These are phyloP conservation scores for Mucuna pruriens DNA, from an alignment of 306 rosid genomes.

Conservation along the genomic window DNA sequence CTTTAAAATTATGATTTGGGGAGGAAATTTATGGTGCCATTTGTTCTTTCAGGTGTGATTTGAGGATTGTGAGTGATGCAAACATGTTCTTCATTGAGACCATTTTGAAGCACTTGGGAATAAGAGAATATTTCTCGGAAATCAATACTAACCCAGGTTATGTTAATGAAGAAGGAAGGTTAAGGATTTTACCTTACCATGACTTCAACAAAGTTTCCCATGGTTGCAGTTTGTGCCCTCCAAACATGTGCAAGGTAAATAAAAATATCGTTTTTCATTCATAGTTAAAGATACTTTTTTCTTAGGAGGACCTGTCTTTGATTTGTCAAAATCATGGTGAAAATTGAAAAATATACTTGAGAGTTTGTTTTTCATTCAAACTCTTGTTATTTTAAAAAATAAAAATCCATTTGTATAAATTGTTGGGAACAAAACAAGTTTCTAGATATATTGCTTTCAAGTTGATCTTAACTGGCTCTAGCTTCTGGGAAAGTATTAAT, in stretches of 20 bases:
- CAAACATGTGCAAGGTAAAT: slow-evolving; percentile 90
- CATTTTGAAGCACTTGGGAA: slow-evolving; percentile 67
- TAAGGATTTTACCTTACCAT: slow-evolving; percentile 62
- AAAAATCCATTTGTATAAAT: neutral
- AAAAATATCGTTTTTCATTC: neutral
- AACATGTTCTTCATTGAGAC: slow-evolving; percentile 74
- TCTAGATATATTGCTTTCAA: neutral
- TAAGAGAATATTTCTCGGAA: slow-evolving; percentile 68
- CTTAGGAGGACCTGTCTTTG: neutral
- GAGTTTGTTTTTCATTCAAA: neutral
- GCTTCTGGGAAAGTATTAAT: neutral
- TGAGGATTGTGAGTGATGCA: slow-evolving; percentile 86
- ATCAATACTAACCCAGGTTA: slow-evolving; percentile 75
- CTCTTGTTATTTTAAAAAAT: neutral
- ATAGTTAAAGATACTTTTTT: neutral
- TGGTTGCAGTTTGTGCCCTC: slow-evolving; percentile 73
- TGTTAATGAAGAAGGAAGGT: slow-evolving; percentile 66
- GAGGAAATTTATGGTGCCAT: neutral
- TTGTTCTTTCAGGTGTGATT: slow-evolving; percentile 61
- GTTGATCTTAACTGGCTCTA: neutral
- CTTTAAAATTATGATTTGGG: neutral
- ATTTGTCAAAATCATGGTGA: neutral
- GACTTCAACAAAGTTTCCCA: slow-evolving; percentile 63
- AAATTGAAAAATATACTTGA: neutral
- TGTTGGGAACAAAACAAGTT: neutral